phyloP scores from a whole-genome alignment of 2,329 filamentous ascomycete genomes.

The Zymoseptoria crescenta region DNA sequence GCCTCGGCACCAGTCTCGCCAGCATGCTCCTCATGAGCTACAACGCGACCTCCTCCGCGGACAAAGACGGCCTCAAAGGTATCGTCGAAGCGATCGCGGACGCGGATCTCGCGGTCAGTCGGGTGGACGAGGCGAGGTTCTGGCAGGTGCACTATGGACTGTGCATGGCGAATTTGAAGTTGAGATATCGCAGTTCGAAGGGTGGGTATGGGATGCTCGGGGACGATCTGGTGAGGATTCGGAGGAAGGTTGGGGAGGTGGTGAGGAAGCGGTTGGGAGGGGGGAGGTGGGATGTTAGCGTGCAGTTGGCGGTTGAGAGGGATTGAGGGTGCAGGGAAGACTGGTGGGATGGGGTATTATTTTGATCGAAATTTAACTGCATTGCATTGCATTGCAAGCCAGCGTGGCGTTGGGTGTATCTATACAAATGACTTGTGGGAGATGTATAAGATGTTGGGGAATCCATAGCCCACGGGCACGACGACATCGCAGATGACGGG shows the following conservation, averaged over 20 bases:
- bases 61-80: slow-evolving; percentile 51
- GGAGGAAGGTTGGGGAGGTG: slow-evolving; percentile 67
- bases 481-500: too few relatives aligned
- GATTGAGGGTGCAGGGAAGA: slow-evolving; percentile 3
- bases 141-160: slow-evolving; percentile 98
- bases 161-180: slow-evolving; percentile 87
- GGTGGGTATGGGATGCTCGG: slow-evolving; percentile 48
- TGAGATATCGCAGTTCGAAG: slow-evolving; percentile 56
- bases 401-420: background rate
- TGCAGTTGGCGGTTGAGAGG: slow-evolving; percentile 55
- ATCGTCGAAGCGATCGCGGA: slow-evolving; percentile 75
- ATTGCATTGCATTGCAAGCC: background rate
- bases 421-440: background rate
- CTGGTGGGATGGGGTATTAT: too few relatives aligned
- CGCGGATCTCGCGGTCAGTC: slow-evolving; percentile 64
- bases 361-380: background rate
- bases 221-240: slow-evolving; percentile 61
- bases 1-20: slow-evolving; percentile 76
- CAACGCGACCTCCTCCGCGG: slow-evolving; percentile 34
- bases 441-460: background rate
- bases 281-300: slow-evolving; percentile 85
- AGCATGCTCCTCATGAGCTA: slow-evolving; percentile 97
- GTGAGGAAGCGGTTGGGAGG: slow-evolving; percentile 82
- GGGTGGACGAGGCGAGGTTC: slow-evolving; percentile 84
- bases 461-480: too few relatives aligned